Evolutionary conservation across 2,329 filamentous ascomycete species (phyloP).

Genomic region (Incumbomyces lentus): DNA sequence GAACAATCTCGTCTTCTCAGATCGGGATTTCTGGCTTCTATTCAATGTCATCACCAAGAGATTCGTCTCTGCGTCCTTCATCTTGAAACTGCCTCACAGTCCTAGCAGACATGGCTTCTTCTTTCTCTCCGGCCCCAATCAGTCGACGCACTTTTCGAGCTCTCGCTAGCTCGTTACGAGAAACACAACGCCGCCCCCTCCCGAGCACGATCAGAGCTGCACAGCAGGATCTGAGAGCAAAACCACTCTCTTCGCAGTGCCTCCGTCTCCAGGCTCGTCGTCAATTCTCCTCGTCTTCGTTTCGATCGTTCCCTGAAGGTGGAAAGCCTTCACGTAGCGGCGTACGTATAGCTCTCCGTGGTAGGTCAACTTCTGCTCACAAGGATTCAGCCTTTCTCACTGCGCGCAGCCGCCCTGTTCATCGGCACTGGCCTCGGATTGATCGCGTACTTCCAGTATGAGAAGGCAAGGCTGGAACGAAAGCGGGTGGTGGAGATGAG

Average conservation of each 20-base stretch:
- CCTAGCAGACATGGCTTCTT: too few species aligned
- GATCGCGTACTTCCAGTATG: constrained; percentile 82
- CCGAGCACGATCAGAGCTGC: too few species aligned
- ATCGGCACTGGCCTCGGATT: constrained; percentile 65
- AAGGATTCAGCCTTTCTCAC: constrained; percentile 67
- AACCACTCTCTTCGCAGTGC: constrained; percentile 3
- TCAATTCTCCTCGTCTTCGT: neutral
- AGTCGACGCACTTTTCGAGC: too few species aligned
- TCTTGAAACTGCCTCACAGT: too few species aligned
- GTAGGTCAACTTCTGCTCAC: constrained; percentile 10
- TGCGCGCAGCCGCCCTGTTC: constrained; percentile 81
- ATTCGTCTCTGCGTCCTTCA: too few species aligned
- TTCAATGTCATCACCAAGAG: too few species aligned
- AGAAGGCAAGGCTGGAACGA: constrained; percentile 84
- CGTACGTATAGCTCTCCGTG: constrained; percentile 25
- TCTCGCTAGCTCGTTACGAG: too few species aligned
- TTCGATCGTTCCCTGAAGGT: constrained; percentile 13
- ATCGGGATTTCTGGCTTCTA: too few species aligned
- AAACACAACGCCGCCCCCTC: too few species aligned
- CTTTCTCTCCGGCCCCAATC: too few species aligned
- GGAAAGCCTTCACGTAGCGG: constrained; percentile 27
- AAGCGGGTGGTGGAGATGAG: constrained; percentile 81
- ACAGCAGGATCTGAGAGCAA: neutral
- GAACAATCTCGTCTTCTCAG: too few species aligned
- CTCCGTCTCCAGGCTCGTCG: neutral